phyloP scores from a whole-genome alignment of 2,329 filamentous ascomycete species.

The Fusarium pseudoanthophilum region DNA sequence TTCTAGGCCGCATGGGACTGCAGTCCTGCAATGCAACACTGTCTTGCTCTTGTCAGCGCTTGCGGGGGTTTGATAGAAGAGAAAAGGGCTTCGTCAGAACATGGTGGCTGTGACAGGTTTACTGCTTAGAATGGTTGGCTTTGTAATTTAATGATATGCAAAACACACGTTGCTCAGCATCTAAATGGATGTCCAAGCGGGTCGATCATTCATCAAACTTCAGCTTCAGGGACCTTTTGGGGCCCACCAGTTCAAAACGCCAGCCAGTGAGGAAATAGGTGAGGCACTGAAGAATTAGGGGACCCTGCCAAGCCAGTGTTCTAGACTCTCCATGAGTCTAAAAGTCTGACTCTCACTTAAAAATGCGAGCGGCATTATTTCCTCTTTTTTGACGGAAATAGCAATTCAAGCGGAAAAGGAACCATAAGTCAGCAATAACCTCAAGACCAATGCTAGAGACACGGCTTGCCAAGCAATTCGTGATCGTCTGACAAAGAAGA shows the following conservation, averaged over 20 bases:
- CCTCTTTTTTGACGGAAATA: constrained; percentile 9
- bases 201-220: constrained; percentile 18
- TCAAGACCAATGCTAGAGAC: constrained; percentile 4
- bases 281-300: constrained; percentile 3
- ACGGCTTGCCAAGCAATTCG: constrained; percentile 14
- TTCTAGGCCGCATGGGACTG: constrained; percentile 2
- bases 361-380: constrained; percentile 5
- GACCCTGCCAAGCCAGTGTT: constrained; percentile 31
- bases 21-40: constrained; percentile 16
- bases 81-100: not conserved
- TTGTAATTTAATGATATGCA: constrained; percentile 11
- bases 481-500: constrained; percentile 32
- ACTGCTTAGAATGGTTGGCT: not conserved
- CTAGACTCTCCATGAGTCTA: constrained; percentile 25
- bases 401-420: not conserved
- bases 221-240: not conserved
- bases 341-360: not conserved
- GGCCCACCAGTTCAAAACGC: constrained; percentile 17
- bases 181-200: constrained; percentile 8
- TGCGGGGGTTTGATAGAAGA: not conserved
- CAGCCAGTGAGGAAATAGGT: constrained; percentile 6
- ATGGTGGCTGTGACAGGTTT: not conserved
- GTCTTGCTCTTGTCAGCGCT: constrained; percentile 1
- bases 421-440: constrained; percentile 20
- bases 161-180: constrained; percentile 5